phyloP scores from a whole-genome alignment of 2,329 filamentous ascomycete species.

The Leptographium wingfieldii region DNA sequence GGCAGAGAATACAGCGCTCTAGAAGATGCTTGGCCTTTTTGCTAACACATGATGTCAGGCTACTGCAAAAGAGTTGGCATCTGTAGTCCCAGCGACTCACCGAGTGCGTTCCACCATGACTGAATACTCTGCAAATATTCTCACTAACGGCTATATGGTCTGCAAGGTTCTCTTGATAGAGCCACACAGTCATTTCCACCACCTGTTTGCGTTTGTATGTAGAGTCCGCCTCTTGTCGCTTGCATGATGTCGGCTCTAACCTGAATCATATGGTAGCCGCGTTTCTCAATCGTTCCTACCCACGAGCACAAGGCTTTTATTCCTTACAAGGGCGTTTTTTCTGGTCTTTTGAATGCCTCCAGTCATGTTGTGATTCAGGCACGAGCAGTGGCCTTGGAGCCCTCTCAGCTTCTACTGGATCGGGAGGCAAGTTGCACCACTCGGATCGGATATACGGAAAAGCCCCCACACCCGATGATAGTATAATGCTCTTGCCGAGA shows the following conservation, averaged over 20 bases:
- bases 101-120: conserved; percentile 41
- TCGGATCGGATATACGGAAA: not conserved
- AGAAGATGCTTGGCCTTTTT: not conserved
- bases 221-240: conserved; percentile 34
- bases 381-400: not conserved
- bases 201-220: conserved; percentile 38
- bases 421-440: not conserved
- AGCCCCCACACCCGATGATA: not conserved
- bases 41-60: not conserved
- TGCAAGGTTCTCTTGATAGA: conserved; percentile 45
- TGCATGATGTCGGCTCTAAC: conserved; percentile 28
- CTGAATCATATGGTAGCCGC: conserved; percentile 35
- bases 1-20: not conserved
- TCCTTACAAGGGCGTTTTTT: not conserved
- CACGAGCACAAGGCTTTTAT: conserved; percentile 10
- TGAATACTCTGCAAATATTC: conserved; percentile 31
- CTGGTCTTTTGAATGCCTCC: not conserved
- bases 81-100: not conserved
- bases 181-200: conserved; percentile 48
- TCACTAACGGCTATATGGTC: conserved; percentile 20
- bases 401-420: not conserved
- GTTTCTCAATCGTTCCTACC: conserved; percentile 1
- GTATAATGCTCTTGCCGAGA: too few species aligned
- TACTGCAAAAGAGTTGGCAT: not conserved
- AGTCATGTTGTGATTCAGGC: not conserved